These are phyloP conservation scores for Pharus latifolius DNA, from an alignment of 176 grass and related monocot species.

Conservation along the genomic window DNA sequence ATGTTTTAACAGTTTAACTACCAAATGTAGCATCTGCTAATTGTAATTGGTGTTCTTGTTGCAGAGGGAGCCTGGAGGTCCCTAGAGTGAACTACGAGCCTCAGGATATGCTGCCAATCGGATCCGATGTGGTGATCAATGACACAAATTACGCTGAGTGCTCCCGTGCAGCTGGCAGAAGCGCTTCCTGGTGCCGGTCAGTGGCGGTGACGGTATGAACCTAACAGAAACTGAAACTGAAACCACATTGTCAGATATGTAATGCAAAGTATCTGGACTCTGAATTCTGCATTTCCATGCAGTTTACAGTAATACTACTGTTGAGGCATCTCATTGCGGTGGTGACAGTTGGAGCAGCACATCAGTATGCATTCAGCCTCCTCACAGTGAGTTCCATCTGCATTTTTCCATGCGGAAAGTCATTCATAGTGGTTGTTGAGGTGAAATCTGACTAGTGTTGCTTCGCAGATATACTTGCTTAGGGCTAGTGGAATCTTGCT, in stretches of 20 bases:
- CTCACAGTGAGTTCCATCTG: conserved; percentile 39
- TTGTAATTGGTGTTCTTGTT: background rate
- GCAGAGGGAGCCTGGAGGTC: conserved; percentile 62
- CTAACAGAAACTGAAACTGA: background rate
- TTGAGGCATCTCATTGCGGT: conserved; percentile 50
- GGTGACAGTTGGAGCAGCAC: conserved; percentile 28
- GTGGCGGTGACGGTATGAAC: conserved; percentile 37
- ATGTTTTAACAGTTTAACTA: background rate
- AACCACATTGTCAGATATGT: background rate
- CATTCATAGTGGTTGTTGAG: background rate
- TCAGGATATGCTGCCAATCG: background rate
- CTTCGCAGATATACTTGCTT: conserved; percentile 41
- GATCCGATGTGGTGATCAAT: background rate
- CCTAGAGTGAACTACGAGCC: conserved; percentile 40
- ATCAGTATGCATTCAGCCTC: conserved; percentile 46
- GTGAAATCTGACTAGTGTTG: background rate
- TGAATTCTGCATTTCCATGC: background rate
- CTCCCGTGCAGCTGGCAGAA: conserved; percentile 18
- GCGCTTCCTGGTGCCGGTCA: conserved; percentile 35
- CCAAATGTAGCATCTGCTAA: background rate
- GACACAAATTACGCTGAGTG: conserved; percentile 38
- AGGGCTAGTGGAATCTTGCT: conserved; percentile 60
- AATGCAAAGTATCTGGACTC: background rate
- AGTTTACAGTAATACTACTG: conserved; percentile 54
- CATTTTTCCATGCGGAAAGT: background rate